Conservation (phyloP, 768 basidiomycete genomes). For the Boletales sp. region DNA sequence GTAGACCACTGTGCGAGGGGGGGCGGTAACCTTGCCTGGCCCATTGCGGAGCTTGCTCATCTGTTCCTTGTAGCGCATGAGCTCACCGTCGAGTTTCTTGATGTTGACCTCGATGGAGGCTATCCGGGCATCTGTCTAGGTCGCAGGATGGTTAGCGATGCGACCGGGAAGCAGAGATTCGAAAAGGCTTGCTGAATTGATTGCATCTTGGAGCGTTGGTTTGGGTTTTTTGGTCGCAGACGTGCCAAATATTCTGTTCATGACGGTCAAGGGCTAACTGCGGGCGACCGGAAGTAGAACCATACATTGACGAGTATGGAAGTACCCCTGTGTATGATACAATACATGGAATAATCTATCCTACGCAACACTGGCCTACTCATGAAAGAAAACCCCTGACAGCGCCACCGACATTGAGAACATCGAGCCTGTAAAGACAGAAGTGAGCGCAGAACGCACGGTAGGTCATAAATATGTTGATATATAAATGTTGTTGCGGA, state of each 20-base stretch:
- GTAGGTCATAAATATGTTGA: too few relatives aligned
- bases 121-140: slow-evolving; percentile 82
- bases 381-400: slow-evolving; percentile 83
- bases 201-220: slow-evolving; percentile 88
- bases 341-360: neutral
- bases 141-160: neutral
- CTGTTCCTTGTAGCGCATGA: slow-evolving; percentile 90
- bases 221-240: slow-evolving; percentile 80
- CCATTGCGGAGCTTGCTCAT: slow-evolving; percentile 92
- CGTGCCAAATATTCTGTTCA: slow-evolving; percentile 85
- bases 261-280: slow-evolving; percentile 23
- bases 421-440: slow-evolving; percentile 59
- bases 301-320: too few relatives aligned
- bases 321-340: too few relatives aligned
- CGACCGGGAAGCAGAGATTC: neutral
- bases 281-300: too few relatives aligned
- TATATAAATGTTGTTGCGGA: too few relatives aligned
- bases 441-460: neutral
- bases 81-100: slow-evolving; percentile 92
- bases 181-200: slow-evolving; percentile 61
- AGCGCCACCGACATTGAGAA: slow-evolving; percentile 86
- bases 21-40: slow-evolving; percentile 77
- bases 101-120: slow-evolving; percentile 94
- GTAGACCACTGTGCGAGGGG: neutral
- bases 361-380: neutral